These are phyloP conservation scores for Cytospora mali DNA, from an alignment of 2,329 filamentous ascomycete species.

Conservation along the genomic window DNA sequence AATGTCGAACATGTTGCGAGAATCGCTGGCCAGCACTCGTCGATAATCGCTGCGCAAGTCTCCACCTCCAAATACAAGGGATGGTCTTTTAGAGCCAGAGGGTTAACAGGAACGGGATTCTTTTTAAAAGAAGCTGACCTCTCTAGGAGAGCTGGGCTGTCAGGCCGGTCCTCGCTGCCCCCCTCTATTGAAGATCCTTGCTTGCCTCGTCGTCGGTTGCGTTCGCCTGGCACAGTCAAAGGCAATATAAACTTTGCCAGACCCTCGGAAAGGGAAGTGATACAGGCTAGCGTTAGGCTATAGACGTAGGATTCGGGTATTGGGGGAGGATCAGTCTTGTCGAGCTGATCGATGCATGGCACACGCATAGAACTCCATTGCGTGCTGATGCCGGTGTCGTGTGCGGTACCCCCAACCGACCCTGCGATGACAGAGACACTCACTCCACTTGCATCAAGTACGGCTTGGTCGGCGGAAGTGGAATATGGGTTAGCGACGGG, in stretches of 20 bases:
- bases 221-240: constrained; percentile 79
- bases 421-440: constrained; percentile 78
- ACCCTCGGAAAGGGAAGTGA: constrained; percentile 88
- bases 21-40: constrained; percentile 93
- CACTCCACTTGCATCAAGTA: constrained; percentile 84
- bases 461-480: constrained; percentile 75
- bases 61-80: constrained; percentile 71
- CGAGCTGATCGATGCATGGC: constrained; percentile 89
- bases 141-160: constrained; percentile 51
- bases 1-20: constrained; percentile 95
- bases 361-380: constrained; percentile 90
- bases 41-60: constrained; percentile 79
- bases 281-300: constrained; percentile 82
- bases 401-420: constrained; percentile 66
- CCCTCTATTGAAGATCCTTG: constrained; percentile 42
- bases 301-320: constrained; percentile 95
- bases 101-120: constrained; percentile 81
- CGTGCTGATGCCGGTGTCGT: constrained; percentile 77
- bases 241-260: constrained; percentile 92
- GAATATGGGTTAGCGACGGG: constrained; percentile 64
- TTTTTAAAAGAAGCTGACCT: constrained; percentile 71
- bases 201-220: constrained; percentile 54
- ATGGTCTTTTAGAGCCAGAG: constrained; percentile 73
- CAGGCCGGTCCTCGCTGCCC: constrained; percentile 29
- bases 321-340: constrained; percentile 81